phyloP scores from a whole-genome alignment of 2,329 filamentous ascomycete genomes.

The Trichoderma cornu-damae region DNA sequence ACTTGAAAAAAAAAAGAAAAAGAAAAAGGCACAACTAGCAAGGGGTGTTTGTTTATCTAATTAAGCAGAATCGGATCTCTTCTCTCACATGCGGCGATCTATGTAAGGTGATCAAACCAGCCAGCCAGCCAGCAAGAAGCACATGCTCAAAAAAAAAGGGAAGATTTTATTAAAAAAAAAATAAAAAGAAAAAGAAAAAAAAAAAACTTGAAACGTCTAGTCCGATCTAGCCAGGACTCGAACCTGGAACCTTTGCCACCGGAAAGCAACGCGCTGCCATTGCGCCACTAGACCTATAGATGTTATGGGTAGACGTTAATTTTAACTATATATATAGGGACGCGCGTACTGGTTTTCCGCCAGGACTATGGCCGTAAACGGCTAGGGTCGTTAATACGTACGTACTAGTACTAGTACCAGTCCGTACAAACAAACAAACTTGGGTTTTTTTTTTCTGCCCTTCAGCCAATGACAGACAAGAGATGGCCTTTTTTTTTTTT shows the following conservation, averaged over 20 bases:
- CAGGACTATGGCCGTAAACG: no score
- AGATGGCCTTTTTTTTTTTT: no score
- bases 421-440: no score
- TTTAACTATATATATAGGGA: neutral
- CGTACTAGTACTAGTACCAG: no score
- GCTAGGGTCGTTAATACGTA: no score
- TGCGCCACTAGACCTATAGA: constrained; percentile 15
- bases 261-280: constrained; percentile 30
- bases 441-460: no score
- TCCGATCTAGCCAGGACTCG: constrained; percentile 32
- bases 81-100: neutral
- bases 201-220: no score
- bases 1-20: neutral
- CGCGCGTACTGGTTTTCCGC: neutral
- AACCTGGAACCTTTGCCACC: constrained; percentile 35
- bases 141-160: no score
- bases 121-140: no score
- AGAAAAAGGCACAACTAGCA: neutral
- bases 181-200: neutral
- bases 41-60: no score
- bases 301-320: neutral
- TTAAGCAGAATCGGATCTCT: neutral
- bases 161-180: no score
- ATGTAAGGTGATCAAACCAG: neutral
- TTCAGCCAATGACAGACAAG: no score